Evolutionary conservation across 1,284 basidiomycete species (phyloP).

Genomic region (Cryptococcus wingfieldii): DNA sequence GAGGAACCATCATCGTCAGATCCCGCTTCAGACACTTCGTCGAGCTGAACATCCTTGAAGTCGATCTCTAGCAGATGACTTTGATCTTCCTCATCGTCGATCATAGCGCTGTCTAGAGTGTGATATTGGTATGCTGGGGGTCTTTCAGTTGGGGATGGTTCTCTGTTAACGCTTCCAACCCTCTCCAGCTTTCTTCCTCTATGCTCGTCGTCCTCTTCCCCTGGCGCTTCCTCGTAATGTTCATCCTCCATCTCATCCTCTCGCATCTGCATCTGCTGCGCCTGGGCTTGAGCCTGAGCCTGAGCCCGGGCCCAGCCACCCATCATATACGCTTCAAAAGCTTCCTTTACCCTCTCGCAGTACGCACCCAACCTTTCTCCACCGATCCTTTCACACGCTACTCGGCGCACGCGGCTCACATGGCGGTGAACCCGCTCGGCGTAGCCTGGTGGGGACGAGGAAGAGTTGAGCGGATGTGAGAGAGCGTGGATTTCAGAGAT

Average conservation of each 20-base stretch:
- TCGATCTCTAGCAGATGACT: not conserved
- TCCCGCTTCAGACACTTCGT: not conserved
- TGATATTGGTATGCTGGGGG: not conserved
- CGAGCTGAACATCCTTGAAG: constrained; percentile 3
- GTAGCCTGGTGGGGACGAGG: constrained; percentile 11
- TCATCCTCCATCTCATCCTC: constrained; percentile 3
- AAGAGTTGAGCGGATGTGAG: constrained; percentile 27
- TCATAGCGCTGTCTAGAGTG: not conserved
- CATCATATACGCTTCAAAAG: constrained; percentile 42
- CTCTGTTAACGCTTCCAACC: constrained; percentile 3
- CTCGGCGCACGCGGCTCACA: constrained; percentile 37
- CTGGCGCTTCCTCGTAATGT: not conserved
- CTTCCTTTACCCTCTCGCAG: constrained; percentile 42
- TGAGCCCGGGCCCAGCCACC: constrained; percentile 17
- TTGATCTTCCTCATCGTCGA: not conserved
- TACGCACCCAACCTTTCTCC: constrained; percentile 44
- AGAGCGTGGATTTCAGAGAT: constrained; percentile 42
- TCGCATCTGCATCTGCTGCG: not conserved
- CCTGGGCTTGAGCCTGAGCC: constrained; percentile 5
- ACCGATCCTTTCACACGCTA: constrained; percentile 43
- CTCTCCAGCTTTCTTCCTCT: constrained; percentile 5
- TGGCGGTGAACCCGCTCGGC: constrained; percentile 38
- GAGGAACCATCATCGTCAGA: not conserved
- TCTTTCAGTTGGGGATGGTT: not conserved
- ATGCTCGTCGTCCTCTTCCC: constrained; percentile 8